A percentile compares a stretch with the other conserved stretches of the same genome.
These are phyloP conservation scores for Microcera coccophila DNA, from an alignment of 2,329 filamentous ascomycete species.

Conservation along the genomic window DNA sequence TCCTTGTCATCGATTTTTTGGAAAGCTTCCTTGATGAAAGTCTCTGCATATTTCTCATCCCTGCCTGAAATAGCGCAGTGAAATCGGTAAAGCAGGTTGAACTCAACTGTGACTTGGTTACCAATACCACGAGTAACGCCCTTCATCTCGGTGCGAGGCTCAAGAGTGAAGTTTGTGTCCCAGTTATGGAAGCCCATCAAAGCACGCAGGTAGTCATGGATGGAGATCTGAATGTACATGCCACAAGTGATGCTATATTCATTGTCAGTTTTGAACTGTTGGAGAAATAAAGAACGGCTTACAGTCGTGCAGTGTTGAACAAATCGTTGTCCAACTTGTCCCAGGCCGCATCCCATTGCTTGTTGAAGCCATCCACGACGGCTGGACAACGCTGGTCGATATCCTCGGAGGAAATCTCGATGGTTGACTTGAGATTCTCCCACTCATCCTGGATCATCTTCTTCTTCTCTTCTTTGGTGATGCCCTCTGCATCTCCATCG, in stretches of 20 bases:
- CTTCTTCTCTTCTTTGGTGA: too few relatives aligned
- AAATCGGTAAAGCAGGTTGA: slow-evolving; percentile 65
- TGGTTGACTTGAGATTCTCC: neutral
- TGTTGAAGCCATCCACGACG: neutral
- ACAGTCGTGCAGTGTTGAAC: slow-evolving; percentile 53
- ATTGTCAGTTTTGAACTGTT: neutral
- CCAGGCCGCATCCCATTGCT: slow-evolving; percentile 19
- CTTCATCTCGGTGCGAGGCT: slow-evolving; percentile 58
- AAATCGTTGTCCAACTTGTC: slow-evolving; percentile 48
- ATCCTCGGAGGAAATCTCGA: slow-evolving; percentile 15
- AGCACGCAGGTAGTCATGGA: slow-evolving; percentile 58
- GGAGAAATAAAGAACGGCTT: neutral
- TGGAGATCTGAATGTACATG: slow-evolving; percentile 53
- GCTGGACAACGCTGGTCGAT: slow-evolving; percentile 18
- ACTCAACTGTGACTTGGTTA: slow-evolving; percentile 65
- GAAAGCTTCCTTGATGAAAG: slow-evolving; percentile 48
- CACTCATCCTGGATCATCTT: too few relatives aligned
- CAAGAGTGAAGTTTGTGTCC: slow-evolving; percentile 57
- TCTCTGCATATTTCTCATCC: slow-evolving; percentile 60
- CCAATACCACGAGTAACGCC: slow-evolving; percentile 55
- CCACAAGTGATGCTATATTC: slow-evolving; percentile 42
- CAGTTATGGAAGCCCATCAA: slow-evolving; percentile 58
- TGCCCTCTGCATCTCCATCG: too few relatives aligned
- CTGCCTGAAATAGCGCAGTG: slow-evolving; percentile 58
- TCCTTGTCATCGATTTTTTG: slow-evolving; percentile 38